A percentile compares a stretch with the other conserved stretches of the same genome.
Evolutionary conservation across 495 filamentous ascomycete species (phyloP).

Genomic region (Sphaerosporella brunnea): DNA sequence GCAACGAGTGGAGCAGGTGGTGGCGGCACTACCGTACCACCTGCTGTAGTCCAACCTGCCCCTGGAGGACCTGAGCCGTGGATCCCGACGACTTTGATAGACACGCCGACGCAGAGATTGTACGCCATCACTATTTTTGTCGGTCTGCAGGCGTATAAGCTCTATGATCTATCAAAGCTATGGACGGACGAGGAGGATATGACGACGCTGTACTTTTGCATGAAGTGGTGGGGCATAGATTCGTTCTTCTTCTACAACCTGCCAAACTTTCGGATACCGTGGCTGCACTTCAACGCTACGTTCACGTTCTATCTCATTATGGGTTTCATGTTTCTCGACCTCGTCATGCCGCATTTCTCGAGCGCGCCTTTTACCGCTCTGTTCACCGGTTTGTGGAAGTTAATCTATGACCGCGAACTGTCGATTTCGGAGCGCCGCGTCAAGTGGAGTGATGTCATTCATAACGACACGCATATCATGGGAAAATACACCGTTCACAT

Average conservation of each 20-base stretch:
- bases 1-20: too few relatives aligned
- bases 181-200: constrained; percentile 24
- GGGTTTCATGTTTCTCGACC: constrained; percentile 40
- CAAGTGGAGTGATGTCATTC: constrained; percentile 64
- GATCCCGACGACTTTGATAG: constrained; percentile 38
- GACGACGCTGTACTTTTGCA: constrained; percentile 51
- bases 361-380: neutral
- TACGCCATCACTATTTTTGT: constrained; percentile 66
- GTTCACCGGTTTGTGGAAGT: constrained; percentile 13
- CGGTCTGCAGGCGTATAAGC: constrained; percentile 53
- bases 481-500: constrained; percentile 95
- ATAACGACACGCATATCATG: constrained; percentile 81
- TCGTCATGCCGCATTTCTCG: constrained; percentile 34
- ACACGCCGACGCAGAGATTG: constrained; percentile 73
- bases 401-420: constrained; percentile 75
- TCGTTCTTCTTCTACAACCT: constrained; percentile 66
- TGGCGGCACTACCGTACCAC: constrained; percentile 1
- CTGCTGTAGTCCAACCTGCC: constrained; percentile 9
- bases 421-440: constrained; percentile 79
- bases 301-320: constrained; percentile 18
- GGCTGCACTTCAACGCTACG: constrained; percentile 36
- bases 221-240: constrained; percentile 84
- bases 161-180: constrained; percentile 64
- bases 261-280: constrained; percentile 74
- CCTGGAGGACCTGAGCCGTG: constrained; percentile 2